phyloP scores from a whole-genome alignment of 148 eudicot species.

The Rhododendron molle region DNA sequence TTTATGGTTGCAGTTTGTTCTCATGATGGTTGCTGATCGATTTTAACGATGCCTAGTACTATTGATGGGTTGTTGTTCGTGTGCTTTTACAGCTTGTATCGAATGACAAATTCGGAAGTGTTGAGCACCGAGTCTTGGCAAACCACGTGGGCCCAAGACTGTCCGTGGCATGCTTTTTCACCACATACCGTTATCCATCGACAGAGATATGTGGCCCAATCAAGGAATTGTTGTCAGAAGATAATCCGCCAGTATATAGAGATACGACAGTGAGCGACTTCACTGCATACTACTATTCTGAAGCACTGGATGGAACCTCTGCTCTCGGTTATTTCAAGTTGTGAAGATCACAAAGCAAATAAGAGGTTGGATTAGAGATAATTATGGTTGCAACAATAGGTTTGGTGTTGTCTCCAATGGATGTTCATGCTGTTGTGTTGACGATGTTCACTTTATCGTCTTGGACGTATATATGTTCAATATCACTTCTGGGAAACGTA shows the following conservation, averaged over 20 bases:
- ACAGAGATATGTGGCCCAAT: constrained; percentile 11
- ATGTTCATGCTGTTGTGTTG: neutral
- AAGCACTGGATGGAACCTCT: constrained; percentile 14
- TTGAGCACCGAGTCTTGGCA: constrained; percentile 22
- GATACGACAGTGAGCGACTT: constrained; percentile 8
- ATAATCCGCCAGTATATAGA: constrained; percentile 5
- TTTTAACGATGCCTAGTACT: neutral
- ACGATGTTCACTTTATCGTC: neutral
- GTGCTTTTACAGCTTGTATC: constrained; percentile 17
- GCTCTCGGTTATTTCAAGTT: constrained; percentile 10
- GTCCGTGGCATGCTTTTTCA: constrained; percentile 30
- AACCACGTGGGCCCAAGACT: constrained; percentile 26
- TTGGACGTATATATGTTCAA: too few species aligned
- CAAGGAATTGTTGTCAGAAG: constrained; percentile 17
- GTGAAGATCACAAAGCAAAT: neutral
- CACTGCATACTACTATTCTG: neutral
- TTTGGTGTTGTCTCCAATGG: neutral
- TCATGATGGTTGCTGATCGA: neutral
- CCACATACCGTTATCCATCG: neutral
- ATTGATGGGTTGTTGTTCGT: neutral
- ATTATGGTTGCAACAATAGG: neutral
- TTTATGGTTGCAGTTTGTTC: neutral
- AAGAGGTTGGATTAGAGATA: neutral
- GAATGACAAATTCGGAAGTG: constrained; percentile 28
- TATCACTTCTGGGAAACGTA: too few species aligned